Base-by-base conservation (phyloP, 768 basidiomycete genomes). In the Sutorius australiensis region DNA sequence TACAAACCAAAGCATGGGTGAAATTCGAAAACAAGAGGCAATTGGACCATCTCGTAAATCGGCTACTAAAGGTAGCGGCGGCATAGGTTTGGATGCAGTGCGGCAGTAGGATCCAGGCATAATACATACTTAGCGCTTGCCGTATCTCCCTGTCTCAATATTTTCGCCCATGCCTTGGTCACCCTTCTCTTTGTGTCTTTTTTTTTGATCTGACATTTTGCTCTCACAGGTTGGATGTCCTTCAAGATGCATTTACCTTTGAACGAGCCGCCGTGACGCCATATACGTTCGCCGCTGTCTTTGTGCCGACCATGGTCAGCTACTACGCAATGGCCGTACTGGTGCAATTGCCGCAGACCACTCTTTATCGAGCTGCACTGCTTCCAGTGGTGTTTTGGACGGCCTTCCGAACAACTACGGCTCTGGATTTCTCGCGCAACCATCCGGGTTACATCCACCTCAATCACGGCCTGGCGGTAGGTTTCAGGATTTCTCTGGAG, bases 251-350 rank as follows among this genome's bases (percentile, higher is more conserved):
- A 1, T 21, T 64, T 40, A 5, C 55, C 28, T 59, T 61, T 32
- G 55, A 65, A 19, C 66, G 46, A n/a, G 41, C 41, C 14, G 34
- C 24, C 6, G 48, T 60, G 36, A 66, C 68, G 6, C 57, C 52
- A 4, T 24, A 36, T 69, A 27, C 74, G 73, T 58, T 59, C 62
- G 32, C 50, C n/a, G 69, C 70, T 12, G 65, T 72, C 45, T 54
- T 81, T 31, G 24, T 77, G 14, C 80, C 79, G 1, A 64, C 75
- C 13, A 19, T 80, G 1, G 48, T 77, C 21, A 69, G 70, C 53
- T 81, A 78, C 65, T 81, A 79, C 69, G 66, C 59, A 9, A 78
- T 79, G 49, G 82, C 82, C 12, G 63, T 81, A 31, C 73, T 86
- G 45, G 79, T 83, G 6, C 69, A 80, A 37, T 62, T 76, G 11